phyloP scores from a whole-genome alignment of 371 early-diverging fungal species.

The Mortierella sp. region DNA sequence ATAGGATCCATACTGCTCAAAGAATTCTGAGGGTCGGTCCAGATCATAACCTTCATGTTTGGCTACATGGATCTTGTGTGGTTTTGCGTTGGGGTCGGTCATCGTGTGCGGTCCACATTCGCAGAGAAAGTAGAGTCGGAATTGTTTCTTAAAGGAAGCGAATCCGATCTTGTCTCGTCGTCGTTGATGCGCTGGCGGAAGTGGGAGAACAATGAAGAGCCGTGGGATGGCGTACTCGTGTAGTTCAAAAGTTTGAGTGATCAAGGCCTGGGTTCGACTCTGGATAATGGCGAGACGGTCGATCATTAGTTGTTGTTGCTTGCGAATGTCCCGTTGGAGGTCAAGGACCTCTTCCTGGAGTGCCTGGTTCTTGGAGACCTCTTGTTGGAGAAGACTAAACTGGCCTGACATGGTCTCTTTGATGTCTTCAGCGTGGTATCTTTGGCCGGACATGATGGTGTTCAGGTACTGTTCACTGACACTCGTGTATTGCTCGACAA shows the following conservation, averaged over 20 bases:
- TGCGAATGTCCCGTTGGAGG: constrained; percentile 1
- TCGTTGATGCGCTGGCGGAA: constrained; percentile 8
- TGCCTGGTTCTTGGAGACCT: not conserved
- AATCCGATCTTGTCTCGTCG: not conserved
- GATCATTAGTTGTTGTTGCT: not conserved
- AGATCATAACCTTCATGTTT: constrained; percentile 2
- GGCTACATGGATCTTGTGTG: not conserved
- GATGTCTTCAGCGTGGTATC: constrained; percentile 24
- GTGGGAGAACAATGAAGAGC: constrained; percentile 6
- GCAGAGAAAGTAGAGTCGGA: constrained; percentile 10
- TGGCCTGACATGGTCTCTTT: constrained; percentile 19
- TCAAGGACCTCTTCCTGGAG: constrained; percentile 5
- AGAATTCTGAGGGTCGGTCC: not conserved
- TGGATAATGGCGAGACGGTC: constrained; percentile 5
- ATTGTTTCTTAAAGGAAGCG: not conserved
- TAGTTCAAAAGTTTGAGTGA: constrained; percentile 5
- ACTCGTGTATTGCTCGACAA: too few species aligned
- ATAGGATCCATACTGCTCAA: not conserved
- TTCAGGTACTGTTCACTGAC: too few species aligned
- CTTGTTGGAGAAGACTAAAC: not conserved
- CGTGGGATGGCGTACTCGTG: constrained; percentile 14
- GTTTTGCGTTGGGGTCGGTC: not conserved
- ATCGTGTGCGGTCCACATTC: constrained; percentile 15
- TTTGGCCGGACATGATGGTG: too few species aligned
- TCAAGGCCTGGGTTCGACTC: not conserved